These are phyloP conservation scores for Xylariaceae sp. DNA, from an alignment of 2,329 filamentous ascomycete species.

Conservation along the genomic window DNA sequence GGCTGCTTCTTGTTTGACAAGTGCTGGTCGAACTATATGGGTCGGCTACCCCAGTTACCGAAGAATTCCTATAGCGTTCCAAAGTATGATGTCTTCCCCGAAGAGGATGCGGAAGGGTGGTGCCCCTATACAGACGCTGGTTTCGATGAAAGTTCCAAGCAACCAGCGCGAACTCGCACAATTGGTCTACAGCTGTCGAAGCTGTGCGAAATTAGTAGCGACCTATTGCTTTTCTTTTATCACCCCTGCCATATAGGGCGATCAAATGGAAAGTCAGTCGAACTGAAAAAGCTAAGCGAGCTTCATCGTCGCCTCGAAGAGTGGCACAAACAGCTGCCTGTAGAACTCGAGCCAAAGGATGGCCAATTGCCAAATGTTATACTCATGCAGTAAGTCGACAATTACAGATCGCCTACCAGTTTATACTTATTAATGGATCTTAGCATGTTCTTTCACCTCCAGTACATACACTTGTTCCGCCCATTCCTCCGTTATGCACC, in stretches of 20 bases:
- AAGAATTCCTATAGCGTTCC: constrained; percentile 80
- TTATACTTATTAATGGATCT: constrained; percentile 4
- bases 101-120: constrained; percentile 87
- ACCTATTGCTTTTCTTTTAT: constrained; percentile 89
- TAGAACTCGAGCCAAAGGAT: constrained; percentile 87
- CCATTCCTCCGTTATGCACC: constrained; percentile 93
- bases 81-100: constrained; percentile 88
- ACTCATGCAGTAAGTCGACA: constrained; percentile 75
- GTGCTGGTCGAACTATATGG: constrained; percentile 97
- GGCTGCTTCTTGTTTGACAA: constrained; percentile 98
- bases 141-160: constrained; percentile 72
- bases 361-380: constrained; percentile 85
- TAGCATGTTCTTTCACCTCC: constrained; percentile 97
- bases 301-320: constrained; percentile 87
- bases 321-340: constrained; percentile 84
- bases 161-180: constrained; percentile 83
- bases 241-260: constrained; percentile 72
- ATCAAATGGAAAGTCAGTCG: constrained; percentile 75
- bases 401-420: background rate
- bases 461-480: constrained; percentile 94
- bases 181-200: constrained; percentile 81
- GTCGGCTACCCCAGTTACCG: constrained; percentile 85
- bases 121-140: constrained; percentile 87
- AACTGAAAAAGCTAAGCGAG: constrained; percentile 91
- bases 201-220: constrained; percentile 91